phyloP scores from a whole-genome alignment of 495 filamentous ascomycete species.

The Aspergillus carlsbadensis region DNA sequence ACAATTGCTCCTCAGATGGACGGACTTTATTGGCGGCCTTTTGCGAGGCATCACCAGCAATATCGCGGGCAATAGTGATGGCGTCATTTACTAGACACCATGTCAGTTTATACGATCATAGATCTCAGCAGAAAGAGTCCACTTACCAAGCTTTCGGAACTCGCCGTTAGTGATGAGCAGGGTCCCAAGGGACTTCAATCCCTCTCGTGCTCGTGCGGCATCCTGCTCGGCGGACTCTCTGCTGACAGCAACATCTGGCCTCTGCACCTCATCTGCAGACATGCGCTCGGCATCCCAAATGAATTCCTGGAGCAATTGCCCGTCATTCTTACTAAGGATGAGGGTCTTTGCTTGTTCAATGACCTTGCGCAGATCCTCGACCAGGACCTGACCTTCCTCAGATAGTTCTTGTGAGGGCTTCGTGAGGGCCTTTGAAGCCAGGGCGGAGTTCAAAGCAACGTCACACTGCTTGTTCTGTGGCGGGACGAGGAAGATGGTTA shows the following conservation, averaged over 20 bases:
- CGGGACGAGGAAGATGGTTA: slow-evolving; percentile 7
- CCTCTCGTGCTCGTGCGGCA: slow-evolving; percentile 75
- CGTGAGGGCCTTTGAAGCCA: slow-evolving; percentile 63
- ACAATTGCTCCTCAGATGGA: slow-evolving; percentile 75
- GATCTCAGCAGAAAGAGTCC: background rate
- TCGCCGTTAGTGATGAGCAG: slow-evolving; percentile 94
- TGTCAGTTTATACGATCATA: slow-evolving; percentile 23
- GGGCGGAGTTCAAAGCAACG: slow-evolving; percentile 82
- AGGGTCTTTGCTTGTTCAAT: slow-evolving; percentile 86
- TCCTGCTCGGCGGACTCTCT: slow-evolving; percentile 78
- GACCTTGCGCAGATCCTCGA: slow-evolving; percentile 75
- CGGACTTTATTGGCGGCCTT: slow-evolving; percentile 77
- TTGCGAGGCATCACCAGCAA: slow-evolving; percentile 83
- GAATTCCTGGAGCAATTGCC: slow-evolving; percentile 92
- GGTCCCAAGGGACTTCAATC: slow-evolving; percentile 84
- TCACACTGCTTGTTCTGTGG: slow-evolving; percentile 88
- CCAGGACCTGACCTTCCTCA: slow-evolving; percentile 71
- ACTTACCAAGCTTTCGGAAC: slow-evolving; percentile 89
- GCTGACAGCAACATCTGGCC: slow-evolving; percentile 64
- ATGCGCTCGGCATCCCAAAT: slow-evolving; percentile 88
- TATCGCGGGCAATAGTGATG: slow-evolving; percentile 77
- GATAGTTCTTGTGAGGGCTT: slow-evolving; percentile 79
- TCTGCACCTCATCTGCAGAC: slow-evolving; percentile 51
- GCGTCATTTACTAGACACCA: slow-evolving; percentile 72
- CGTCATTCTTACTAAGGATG: slow-evolving; percentile 92